These are phyloP conservation scores for Tetrapisispora iriomotensis DNA, from an alignment of 805 yeast genomes.

Conservation along the genomic window DNA sequence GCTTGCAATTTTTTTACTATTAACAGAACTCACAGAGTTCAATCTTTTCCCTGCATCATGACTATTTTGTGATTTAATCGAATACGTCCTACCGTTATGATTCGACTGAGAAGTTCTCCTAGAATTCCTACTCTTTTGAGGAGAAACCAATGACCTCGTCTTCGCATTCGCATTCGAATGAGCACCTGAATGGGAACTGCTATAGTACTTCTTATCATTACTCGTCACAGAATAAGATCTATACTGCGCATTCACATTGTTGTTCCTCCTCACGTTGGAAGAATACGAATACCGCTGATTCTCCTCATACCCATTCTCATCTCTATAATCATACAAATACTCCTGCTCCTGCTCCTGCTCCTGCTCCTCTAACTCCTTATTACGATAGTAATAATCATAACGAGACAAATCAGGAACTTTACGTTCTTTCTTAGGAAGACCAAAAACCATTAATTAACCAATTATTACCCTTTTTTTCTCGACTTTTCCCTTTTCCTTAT, in stretches of 20 bases:
- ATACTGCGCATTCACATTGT: not conserved
- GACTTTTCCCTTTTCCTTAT: not conserved
- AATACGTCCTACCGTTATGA: conserved; percentile 8
- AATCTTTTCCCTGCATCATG: conserved; percentile 9
- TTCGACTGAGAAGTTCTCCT: conserved; percentile 1
- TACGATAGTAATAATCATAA: conserved; percentile 27
- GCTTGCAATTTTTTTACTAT: not conserved
- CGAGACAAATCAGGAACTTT: conserved; percentile 32
- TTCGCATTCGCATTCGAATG: not conserved
- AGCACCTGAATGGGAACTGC: not conserved
- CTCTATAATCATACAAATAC: no score
- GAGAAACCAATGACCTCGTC: conserved; percentile 2
- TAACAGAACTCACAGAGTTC: conserved; percentile 17
- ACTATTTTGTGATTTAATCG: conserved; percentile 14
- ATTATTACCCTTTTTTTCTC: no score
- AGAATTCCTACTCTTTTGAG: not conserved
- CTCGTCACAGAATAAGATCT: conserved; percentile 5
- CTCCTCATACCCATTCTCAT: no score
- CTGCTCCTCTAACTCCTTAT: conserved; percentile 15
- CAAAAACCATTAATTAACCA: conserved; percentile 26
- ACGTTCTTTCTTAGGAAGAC: conserved; percentile 18
- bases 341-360: not conserved
- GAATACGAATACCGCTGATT: no score
- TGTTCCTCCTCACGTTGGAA: not conserved
- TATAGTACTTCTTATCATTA: not conserved